Evolutionary conservation across 192 early-diverging fungal genomes (phyloP), one percentile per base, ranked within the genome.

Genomic region (Coemansia asiatica): DNA sequence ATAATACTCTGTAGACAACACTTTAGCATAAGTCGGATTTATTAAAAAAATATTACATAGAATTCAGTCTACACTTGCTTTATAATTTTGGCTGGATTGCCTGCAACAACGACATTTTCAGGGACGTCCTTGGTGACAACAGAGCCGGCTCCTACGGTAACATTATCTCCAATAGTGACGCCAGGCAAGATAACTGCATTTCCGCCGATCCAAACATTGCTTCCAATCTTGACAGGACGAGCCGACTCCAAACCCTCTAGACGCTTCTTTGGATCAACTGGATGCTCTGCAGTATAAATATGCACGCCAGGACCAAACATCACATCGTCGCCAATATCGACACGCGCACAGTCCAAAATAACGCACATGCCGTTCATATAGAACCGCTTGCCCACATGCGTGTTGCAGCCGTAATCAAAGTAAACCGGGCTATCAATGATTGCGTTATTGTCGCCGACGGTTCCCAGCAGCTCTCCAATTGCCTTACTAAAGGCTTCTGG

Each of bases 91-190:
- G 95, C 95, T 18, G 95, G 95, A 61, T 91, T 95, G 4, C 95
- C 95, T 0, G 75, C 90, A 21, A 95, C 94, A 13, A 95, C 83
- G 1, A 86, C 83, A 51, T 91, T 84, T 7, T 87, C 64, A 6
- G 88, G 88, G 0, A 98, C 90, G 57, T 94, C 88, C 72, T 93
- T 94, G 16, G 92, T 95, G 19, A 98, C 94, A 5, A 98, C 89
- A 26, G 88, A 76, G 1, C 94, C 94, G 7, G 93, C 95, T 7
- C 86, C 91, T 51, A 92, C 40, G 0, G 87, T 89, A 8, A 74
- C 79, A 23, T 91, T 87, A 61, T 93, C 78, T 4, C 96, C 96
- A 63, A 98, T 90, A 0, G 90, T 95, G 6, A 96, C 87, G 38
- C 96, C 96, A 10, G 92, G 88, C 71, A 88, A 78, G 46, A 98